These are phyloP conservation scores for Apiotrichum laibachii DNA, from an alignment of 1,284 basidiomycete genomes.

Conservation along the genomic window DNA sequence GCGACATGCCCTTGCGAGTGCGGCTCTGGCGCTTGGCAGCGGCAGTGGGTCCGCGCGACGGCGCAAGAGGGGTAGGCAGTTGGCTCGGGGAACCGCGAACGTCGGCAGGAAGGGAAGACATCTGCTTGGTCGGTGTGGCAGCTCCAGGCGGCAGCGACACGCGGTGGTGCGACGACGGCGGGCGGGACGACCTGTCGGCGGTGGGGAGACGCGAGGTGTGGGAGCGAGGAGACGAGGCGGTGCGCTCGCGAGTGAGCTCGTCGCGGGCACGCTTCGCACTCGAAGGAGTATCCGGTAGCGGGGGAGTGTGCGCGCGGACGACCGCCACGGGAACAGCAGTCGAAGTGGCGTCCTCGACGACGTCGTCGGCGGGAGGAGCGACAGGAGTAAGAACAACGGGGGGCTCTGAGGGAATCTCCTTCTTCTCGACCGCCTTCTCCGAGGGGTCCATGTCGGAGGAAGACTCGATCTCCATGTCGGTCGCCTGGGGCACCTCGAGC, in stretches of 20 bases:
- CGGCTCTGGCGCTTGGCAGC: conserved; percentile 47
- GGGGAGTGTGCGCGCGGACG: conserved; percentile 1
- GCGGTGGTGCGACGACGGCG: conserved; percentile 6
- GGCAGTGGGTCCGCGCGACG: background rate
- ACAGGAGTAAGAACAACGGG: conserved; percentile 3
- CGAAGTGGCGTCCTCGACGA: background rate
- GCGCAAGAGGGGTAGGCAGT: background rate
- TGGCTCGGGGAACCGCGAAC: background rate
- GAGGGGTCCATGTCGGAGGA: conserved; percentile 12
- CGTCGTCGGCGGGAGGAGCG: conserved; percentile 1
- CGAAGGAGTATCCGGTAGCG: conserved; percentile 10
- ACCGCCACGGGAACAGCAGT: background rate
- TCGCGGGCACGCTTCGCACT: conserved; percentile 15
- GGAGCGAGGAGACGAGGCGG: conserved; percentile 16
- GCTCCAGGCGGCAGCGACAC: conserved; percentile 15
- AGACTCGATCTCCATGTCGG: conserved; percentile 23
- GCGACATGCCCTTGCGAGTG: conserved; percentile 62
- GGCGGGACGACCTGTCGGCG: background rate
- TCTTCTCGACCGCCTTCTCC: conserved; percentile 10
- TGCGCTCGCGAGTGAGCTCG: background rate
- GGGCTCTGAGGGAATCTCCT: conserved; percentile 22
- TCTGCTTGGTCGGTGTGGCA: conserved; percentile 17
- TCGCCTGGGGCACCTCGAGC: conserved; percentile 14
- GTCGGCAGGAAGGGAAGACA: conserved; percentile 9
- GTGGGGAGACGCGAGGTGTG: background rate